Evolutionary conservation across 75 land plant species (phyloP), one percentile per base, ranked within the genome.

Genomic region (Adiantum capillusveneris): DNA sequence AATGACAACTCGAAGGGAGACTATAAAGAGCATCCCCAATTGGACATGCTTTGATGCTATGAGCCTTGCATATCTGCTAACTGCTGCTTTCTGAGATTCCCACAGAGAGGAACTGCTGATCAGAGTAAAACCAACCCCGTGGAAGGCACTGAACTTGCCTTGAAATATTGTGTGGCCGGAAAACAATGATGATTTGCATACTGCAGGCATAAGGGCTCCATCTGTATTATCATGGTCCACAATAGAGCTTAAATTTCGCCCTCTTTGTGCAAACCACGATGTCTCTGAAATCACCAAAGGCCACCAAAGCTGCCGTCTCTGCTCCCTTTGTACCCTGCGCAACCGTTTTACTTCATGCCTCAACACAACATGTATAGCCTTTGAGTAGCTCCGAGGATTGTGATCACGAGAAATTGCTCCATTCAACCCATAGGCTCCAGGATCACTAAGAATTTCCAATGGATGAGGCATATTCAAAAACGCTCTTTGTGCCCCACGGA

Each of bases 391-490:
- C 29, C 69, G 74, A 71, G 89, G 73, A 70, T 95, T 87, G 49
- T 95, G 99, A 63, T 95, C 85, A 25, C 88, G 65, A 1, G 64
- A 73, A 9, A 95, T 73, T 31, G 83, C 59, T 25, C 99, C 99
- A 6, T 75, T 76, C 6, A 77, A 67, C 0, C 97, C 92, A 64
- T 90, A 95, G 11, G 99, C 81, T 37, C 75, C 64, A 0, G 78
- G 86, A 25, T 95, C 90, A 57, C 92, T 80, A 31, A 95, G 54
- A 25, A 79, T 87, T 67, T 95, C 99, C 0, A 90, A 80, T 16
- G 99, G 99, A 59, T 95, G 97, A 0, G 99, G 99, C 17, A 85
- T 60, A 70, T 90, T 90, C 12, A 95, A 46, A 64, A 95, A 95
- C 6, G 64, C 81, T 12, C 59, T 53, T 53, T 75, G 66, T 5